Base-by-base conservation (phyloP, 805 yeast species). In the Kluyveromyces lactis region DNA sequence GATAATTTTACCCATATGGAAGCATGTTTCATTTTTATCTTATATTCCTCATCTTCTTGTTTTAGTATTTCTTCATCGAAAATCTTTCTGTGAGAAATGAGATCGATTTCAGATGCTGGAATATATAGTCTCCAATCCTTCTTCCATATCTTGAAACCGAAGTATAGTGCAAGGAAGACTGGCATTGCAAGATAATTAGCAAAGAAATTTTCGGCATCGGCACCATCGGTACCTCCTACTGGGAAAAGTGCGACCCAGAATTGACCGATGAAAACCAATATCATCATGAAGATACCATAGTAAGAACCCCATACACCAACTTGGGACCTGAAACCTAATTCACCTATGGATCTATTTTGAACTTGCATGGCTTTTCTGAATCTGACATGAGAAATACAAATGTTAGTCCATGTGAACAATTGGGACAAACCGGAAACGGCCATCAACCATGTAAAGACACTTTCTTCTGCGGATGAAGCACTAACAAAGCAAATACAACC, bases 181-280 rank as follows among this genome's bases (percentile, higher is more conserved):
- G 72, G 69, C 42, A 67, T 64, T 24, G 76, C 75, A 40, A 74
- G 52, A 48, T 68, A 71, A 29, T 66, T 61, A 46, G 64, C 63
- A 50, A 74, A 69, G 54, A 72, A 72, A 17, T 45, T 52, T 31
- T 56, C 52, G 6, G 76, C 81, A 34, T 60, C 56, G 29, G 66
- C 51, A 17, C 46, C 48, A 12, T 29, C 38, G 28, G 42, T 49
- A 15, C 56, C 60, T 13, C 56, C 60, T 38, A 79, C 58, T 36
- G 86, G 83, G 53, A 67, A 77, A 38, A 78, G 57, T 7, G 83
- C 80, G 36, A 78, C 72, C 79, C 82, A 79, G 56, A 79, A 76
- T 53, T 77, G 83, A 2, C 78, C 81, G 38, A 71, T 58, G 18
- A 78, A 50, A 23, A 78, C 69, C 41, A 77, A 63, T 9, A 63